Conservation (phyloP, 2,329 filamentous ascomycete genomes). For the Fusarium coicis region DNA sequence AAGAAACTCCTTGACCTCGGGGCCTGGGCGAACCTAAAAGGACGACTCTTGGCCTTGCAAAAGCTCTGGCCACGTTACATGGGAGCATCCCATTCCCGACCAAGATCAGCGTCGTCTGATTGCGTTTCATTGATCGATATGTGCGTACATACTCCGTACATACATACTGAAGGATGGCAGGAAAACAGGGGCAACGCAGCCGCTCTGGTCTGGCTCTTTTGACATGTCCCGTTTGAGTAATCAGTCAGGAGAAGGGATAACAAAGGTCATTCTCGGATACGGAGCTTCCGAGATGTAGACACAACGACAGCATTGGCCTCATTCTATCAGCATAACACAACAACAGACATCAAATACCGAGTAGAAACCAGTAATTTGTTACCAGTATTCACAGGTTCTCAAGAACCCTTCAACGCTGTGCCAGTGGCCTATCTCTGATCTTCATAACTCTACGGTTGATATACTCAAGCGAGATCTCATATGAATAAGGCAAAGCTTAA, state of each 20-base stretch:
- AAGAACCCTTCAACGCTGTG: neutral
- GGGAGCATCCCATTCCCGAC: neutral
- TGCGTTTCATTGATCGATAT: slow-evolving; percentile 18
- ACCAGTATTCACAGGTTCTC: neutral
- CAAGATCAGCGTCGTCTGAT: slow-evolving; percentile 16
- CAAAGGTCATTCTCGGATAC: neutral
- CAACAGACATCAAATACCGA: neutral
- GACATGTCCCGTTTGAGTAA: neutral
- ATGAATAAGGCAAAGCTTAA: neutral
- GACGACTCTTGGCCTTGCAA: neutral
- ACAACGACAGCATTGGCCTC: neutral
- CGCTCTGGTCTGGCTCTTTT: neutral
- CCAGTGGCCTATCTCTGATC: neutral
- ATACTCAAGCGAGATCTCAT: neutral
- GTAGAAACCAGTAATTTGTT: neutral
- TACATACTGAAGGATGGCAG: neutral
- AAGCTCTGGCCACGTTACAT: slow-evolving; percentile 24
- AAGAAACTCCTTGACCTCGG: slow-evolving; percentile 8
- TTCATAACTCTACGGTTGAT: neutral
- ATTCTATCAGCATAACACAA: neutral
- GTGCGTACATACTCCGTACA: too few species aligned
- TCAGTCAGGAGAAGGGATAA: neutral
- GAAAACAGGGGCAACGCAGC: slow-evolving; percentile 11
- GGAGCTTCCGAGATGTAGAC: neutral
- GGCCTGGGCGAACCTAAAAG: neutral